Evolutionary conservation across 2,329 filamentous ascomycete genomes (phyloP).

Genomic region (Exophiala sp.): DNA sequence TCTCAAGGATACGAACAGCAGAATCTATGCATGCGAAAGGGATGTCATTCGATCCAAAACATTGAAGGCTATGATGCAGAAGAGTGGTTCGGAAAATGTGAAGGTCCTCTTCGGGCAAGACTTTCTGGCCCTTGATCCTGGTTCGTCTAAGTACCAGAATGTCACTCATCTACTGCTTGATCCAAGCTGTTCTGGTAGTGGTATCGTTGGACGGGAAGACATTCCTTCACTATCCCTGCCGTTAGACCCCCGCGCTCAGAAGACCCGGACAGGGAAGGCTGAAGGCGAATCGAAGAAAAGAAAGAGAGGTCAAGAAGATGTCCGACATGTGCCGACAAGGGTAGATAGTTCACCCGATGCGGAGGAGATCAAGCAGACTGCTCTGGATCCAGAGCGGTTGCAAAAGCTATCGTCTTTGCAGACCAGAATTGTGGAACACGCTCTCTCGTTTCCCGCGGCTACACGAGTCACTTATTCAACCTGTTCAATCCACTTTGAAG

Average conservation of each 20-base stretch:
- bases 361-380: conserved; percentile 42
- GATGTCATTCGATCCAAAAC: conserved; percentile 65
- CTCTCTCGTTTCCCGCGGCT: conserved; percentile 72
- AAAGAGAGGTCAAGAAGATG: conserved; percentile 34
- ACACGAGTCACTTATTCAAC: conserved; percentile 83
- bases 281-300: conserved; percentile 37
- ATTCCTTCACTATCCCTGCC: conserved; percentile 62
- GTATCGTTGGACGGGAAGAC: conserved; percentile 84
- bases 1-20: conserved; percentile 35
- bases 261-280: conserved; percentile 33
- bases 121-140: conserved; percentile 70
- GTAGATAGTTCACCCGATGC: conserved; percentile 33
- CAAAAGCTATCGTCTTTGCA: conserved; percentile 74
- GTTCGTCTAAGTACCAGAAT: conserved; percentile 54
- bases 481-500: conserved; percentile 77
- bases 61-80: conserved; percentile 74
- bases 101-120: conserved; percentile 68
- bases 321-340: conserved; percentile 12
- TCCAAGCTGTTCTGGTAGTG: conserved; percentile 91
- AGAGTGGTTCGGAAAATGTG: conserved; percentile 65
- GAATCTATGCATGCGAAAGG: conserved; percentile 74
- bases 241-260: conserved; percentile 23
- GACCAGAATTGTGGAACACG: conserved; percentile 72
- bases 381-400: conserved; percentile 55
- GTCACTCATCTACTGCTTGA: conserved; percentile 82